phyloP scores from a whole-genome alignment of 2,329 filamentous ascomycete genomes.

The Cladosporium phlei region DNA sequence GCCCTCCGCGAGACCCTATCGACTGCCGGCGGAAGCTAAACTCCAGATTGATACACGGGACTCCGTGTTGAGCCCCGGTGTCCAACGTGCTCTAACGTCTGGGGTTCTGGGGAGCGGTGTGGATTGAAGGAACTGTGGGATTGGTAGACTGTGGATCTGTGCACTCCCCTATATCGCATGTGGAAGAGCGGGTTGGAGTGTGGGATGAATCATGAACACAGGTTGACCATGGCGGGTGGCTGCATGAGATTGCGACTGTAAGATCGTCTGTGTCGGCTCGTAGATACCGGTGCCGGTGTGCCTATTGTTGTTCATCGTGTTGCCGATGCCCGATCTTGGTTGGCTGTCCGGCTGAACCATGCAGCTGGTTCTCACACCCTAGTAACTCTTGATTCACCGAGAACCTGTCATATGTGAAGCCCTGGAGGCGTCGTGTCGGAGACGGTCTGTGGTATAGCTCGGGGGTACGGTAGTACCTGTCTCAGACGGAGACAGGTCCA shows the following conservation, averaged over 20 bases:
- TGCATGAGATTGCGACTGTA: conserved; percentile 1
- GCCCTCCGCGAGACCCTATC: conserved; percentile 4
- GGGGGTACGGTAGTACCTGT: no score
- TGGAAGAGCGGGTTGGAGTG: not conserved
- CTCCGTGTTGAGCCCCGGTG: no score
- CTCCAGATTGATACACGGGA: no score
- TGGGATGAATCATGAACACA: conserved; percentile 4
- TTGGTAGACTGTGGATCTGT: no score
- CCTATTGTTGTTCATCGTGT: no score
- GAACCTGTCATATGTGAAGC: not conserved
- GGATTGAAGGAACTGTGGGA: no score
- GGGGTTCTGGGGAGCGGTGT: conserved; percentile 8
- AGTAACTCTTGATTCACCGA: not conserved
- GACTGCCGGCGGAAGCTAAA: not conserved
- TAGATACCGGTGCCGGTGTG: conserved; percentile 1
- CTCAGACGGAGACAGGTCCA: no score
- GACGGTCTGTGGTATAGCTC: no score
- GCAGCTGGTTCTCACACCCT: not conserved
- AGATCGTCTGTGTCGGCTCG: conserved; percentile 4
- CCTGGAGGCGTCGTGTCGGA: no score
- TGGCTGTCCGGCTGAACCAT: not conserved
- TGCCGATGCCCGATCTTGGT: no score
- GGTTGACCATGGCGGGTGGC: not conserved
- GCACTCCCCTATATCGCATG: no score
- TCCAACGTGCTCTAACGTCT: no score